These are phyloP conservation scores for Leccinum fibrillosum DNA, from an alignment of 768 basidiomycete species.

Conservation along the genomic window DNA sequence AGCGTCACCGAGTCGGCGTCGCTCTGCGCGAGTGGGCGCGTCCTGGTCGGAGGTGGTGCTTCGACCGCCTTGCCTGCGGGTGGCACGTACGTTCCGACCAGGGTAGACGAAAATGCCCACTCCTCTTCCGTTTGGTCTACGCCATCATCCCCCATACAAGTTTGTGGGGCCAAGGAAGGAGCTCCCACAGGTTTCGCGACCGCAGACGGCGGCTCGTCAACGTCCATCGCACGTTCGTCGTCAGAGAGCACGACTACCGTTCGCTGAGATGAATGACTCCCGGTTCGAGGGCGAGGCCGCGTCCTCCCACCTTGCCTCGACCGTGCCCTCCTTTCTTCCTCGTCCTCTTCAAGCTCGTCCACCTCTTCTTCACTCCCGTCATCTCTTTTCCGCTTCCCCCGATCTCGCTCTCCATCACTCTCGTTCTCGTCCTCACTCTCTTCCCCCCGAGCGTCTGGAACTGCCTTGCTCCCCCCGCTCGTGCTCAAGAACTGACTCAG, in stretches of 20 bases:
- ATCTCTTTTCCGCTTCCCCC: neutral
- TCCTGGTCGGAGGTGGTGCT: neutral
- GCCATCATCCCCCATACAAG: neutral
- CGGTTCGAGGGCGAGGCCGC: conserved; percentile 9
- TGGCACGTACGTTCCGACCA: conserved; percentile 21
- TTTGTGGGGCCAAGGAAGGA: neutral
- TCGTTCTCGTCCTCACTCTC: neutral
- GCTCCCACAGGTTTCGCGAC: conserved; percentile 10
- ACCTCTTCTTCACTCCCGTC: neutral
- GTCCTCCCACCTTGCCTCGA: neutral
- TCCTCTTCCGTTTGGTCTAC: conserved; percentile 14
- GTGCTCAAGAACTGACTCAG: conserved; percentile 56
- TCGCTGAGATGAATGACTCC: conserved; percentile 15
- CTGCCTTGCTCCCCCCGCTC: conserved; percentile 39
- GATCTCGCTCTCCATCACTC: neutral
- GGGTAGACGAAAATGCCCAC: conserved; percentile 24
- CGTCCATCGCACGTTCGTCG: conserved; percentile 26
- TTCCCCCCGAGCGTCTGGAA: neutral
- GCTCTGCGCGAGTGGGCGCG: neutral
- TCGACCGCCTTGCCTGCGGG: conserved; percentile 9
- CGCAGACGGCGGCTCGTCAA: conserved; percentile 22
- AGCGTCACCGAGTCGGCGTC: conserved; percentile 16
- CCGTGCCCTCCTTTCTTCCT: neutral
- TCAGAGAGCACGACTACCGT: conserved; percentile 22
- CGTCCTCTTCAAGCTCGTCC: neutral